Evolutionary conservation across 129 eudicot genomes (phyloP).

Genomic region (Flaveria linearis): DNA sequence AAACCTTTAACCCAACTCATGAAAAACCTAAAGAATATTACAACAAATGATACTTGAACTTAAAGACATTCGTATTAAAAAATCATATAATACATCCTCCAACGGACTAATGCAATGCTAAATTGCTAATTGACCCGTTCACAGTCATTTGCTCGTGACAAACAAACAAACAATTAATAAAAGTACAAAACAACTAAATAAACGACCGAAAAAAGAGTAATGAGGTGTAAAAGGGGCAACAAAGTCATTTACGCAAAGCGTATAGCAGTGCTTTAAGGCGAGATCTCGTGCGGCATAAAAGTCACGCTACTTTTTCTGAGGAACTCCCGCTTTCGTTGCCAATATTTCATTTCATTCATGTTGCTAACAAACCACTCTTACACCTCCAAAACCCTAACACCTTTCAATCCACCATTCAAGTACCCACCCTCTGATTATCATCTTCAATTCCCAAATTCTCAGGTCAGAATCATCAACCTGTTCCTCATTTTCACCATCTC

Average conservation of each 20-base stretch:
- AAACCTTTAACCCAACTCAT: too few relatives aligned
- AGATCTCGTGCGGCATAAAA: constrained; percentile 43
- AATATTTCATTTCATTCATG: neutral
- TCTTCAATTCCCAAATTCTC: constrained; percentile 17
- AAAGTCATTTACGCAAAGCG: constrained; percentile 4
- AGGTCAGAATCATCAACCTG: constrained; percentile 4
- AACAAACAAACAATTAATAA: too few relatives aligned
- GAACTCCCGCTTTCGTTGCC: constrained; percentile 21
- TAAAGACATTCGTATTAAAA: too few relatives aligned
- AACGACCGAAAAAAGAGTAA: neutral
- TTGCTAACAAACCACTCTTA: neutral
- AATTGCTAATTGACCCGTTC: too few relatives aligned
- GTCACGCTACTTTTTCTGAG: constrained; percentile 22
- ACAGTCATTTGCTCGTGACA: too few relatives aligned
- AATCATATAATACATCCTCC: too few relatives aligned
- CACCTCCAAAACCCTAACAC: constrained; percentile 2
- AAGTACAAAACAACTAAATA: too few relatives aligned
- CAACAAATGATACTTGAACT: too few relatives aligned
- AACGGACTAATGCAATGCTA: too few relatives aligned
- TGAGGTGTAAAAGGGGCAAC: constrained; percentile 2
- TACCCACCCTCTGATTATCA: neutral
- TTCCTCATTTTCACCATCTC: constrained; percentile 7
- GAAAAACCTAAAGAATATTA: too few relatives aligned
- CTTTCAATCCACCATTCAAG: constrained; percentile 18
- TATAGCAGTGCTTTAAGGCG: constrained; percentile 33